Percentiles rank a stretch among this genome's conserved stretches.
Evolutionary conservation across 2,329 filamentous ascomycete genomes (phyloP).

Genomic region (Fusarium sp.): DNA sequence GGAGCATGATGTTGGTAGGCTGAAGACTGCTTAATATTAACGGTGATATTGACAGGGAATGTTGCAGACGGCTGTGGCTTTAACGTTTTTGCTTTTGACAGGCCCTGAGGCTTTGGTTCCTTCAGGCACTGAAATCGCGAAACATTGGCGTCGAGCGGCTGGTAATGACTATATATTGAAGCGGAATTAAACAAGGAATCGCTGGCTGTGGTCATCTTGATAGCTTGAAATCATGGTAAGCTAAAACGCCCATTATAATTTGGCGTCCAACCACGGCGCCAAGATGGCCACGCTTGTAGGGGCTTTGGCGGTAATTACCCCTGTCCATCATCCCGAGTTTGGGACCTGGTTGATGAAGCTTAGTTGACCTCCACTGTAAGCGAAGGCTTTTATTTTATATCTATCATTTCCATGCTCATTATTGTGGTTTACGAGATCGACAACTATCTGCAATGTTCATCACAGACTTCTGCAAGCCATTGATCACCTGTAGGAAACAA

Average conservation of each 20-base stretch:
- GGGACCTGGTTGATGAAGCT: slow-evolving; percentile 27
- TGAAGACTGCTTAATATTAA: slow-evolving; percentile 18
- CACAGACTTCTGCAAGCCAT: slow-evolving; percentile 21
- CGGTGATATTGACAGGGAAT: slow-evolving; percentile 38
- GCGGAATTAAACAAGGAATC: slow-evolving; percentile 5
- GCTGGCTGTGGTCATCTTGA: slow-evolving; percentile 7
- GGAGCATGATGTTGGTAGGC: slow-evolving; percentile 12
- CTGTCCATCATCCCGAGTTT: slow-evolving; percentile 36
- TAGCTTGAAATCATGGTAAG: slow-evolving; percentile 12
- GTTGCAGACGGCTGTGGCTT: slow-evolving; percentile 3
- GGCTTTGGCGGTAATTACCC: slow-evolving; percentile 31
- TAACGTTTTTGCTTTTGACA: slow-evolving; percentile 2
- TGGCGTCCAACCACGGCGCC: slow-evolving; percentile 39
- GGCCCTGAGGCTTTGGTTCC: neutral
- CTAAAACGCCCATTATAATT: slow-evolving; percentile 18
- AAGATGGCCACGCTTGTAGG: slow-evolving; percentile 31
- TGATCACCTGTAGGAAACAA: slow-evolving; percentile 3
- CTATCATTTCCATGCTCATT: neutral
- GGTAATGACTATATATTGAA: slow-evolving; percentile 1
- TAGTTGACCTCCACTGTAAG: slow-evolving; percentile 14
- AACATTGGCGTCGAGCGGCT: slow-evolving; percentile 33
- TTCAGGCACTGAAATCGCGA: slow-evolving; percentile 17
- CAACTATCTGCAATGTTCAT: neutral
- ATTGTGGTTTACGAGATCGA: neutral
- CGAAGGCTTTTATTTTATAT: neutral